Conservation (phyloP, 1,284 basidiomycete genomes). For the Cutaneotrichosporon sp. region DNA sequence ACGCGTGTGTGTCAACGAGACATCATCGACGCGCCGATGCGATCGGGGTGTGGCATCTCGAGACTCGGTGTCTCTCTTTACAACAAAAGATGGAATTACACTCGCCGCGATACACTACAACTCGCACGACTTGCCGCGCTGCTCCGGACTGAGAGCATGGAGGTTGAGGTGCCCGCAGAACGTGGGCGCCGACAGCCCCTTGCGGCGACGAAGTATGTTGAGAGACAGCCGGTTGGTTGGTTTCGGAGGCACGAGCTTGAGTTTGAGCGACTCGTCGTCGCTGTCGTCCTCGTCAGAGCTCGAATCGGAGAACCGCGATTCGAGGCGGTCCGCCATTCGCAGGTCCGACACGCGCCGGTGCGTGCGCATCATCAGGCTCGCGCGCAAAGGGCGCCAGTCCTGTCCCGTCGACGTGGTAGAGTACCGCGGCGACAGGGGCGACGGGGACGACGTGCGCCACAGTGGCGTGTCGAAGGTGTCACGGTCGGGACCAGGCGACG, state of each 20-base stretch:
- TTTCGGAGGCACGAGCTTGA: background rate
- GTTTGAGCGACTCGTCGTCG: slow-evolving; percentile 1
- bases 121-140: background rate
- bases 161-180: background rate
- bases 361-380: background rate
- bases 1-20: no score
- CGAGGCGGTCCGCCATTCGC: slow-evolving; percentile 4
- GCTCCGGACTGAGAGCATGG: background rate
- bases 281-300: slow-evolving; percentile 1
- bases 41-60: no score
- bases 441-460: background rate
- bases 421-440: background rate
- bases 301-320: slow-evolving; percentile 8
- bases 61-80: no score
- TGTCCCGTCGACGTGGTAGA: background rate
- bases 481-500: background rate
- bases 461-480: background rate
- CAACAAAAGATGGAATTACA: no score
- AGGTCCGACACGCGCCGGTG: background rate
- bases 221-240: no score
- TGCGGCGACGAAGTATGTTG: background rate
- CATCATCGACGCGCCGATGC: no score
- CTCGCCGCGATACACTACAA: no score
- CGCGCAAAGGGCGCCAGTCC: no score
- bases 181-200: background rate